These are phyloP conservation scores for Pulveroboletus sp. DNA, from an alignment of 768 basidiomycete species.

Conservation along the genomic window DNA sequence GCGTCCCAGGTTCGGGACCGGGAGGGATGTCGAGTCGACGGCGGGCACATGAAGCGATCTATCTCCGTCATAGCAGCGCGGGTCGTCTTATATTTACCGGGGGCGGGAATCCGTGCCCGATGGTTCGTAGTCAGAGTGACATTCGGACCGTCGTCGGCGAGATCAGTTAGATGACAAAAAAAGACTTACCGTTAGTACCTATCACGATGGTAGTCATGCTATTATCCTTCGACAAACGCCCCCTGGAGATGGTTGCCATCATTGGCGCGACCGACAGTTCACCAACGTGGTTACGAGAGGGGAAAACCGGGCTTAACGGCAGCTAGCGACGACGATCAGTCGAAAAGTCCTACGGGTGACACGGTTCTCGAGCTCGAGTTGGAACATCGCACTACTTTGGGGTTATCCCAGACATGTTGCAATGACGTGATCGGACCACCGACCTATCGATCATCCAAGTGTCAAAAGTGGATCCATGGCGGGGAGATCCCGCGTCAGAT, in stretches of 20 bases:
- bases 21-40: not conserved
- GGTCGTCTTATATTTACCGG: too few species aligned
- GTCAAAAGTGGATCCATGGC: not conserved
- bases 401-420: too few species aligned
- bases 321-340: too few species aligned
- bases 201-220: not conserved
- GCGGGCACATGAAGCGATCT: not conserved
- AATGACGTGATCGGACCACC: not conserved
- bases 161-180: too few species aligned
- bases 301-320: too few species aligned
- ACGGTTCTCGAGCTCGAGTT: not conserved
- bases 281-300: too few species aligned
- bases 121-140: too few species aligned
- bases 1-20: not conserved
- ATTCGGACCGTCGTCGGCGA: not conserved
- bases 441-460: not conserved
- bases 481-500: slow-evolving; percentile 8
- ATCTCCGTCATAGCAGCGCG: too few species aligned
- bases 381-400: not conserved
- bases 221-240: not conserved
- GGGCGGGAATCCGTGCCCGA: too few species aligned
- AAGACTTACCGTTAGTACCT: not conserved
- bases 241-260: not conserved
- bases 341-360: not conserved
- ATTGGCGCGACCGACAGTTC: not conserved